phyloP scores from a whole-genome alignment of 129 eudicot species.

The Deinandra increscens region DNA sequence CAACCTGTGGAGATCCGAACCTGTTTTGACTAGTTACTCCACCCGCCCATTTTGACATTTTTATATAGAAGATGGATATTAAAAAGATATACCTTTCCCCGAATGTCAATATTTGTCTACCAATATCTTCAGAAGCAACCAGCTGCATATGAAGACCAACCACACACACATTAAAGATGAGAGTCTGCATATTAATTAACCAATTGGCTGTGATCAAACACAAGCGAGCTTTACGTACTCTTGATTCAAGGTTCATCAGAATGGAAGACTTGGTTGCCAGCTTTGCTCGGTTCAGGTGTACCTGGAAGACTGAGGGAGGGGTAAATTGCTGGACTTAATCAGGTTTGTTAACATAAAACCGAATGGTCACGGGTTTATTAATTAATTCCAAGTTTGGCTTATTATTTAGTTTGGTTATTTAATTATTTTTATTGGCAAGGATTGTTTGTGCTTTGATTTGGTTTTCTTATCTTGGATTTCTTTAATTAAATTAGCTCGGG shows the following conservation, averaged over 20 bases:
- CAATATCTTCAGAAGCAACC: slow-evolving; percentile 96
- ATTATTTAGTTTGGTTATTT: no score
- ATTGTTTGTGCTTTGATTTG: no score
- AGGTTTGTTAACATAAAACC: no score
- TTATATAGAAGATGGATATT: background rate
- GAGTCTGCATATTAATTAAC: background rate
- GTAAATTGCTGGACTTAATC: no score
- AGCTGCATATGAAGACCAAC: slow-evolving; percentile 42
- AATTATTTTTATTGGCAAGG: no score
- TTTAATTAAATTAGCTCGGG: no score
- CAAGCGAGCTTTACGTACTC: slow-evolving; percentile 46
- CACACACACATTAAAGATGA: slow-evolving; percentile 17
- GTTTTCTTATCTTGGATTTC: no score
- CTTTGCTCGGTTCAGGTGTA: slow-evolving; percentile 87
- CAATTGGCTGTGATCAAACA: slow-evolving; percentile 18
- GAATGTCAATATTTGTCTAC: slow-evolving; percentile 89
- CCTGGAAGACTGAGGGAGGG: slow-evolving; percentile 58
- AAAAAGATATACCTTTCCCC: slow-evolving; percentile 64
- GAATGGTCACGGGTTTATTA: no score
- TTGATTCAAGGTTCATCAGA: slow-evolving; percentile 93
- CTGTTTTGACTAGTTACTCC: background rate
- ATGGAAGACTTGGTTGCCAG: slow-evolving; percentile 83
- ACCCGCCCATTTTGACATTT: background rate
- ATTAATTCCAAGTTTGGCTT: no score
- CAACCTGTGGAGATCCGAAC: background rate